Percentiles rank a stretch among this genome's conserved stretches.
phyloP scores from a whole-genome alignment of 768 basidiomycete genomes.

The Vararia minispora region DNA sequence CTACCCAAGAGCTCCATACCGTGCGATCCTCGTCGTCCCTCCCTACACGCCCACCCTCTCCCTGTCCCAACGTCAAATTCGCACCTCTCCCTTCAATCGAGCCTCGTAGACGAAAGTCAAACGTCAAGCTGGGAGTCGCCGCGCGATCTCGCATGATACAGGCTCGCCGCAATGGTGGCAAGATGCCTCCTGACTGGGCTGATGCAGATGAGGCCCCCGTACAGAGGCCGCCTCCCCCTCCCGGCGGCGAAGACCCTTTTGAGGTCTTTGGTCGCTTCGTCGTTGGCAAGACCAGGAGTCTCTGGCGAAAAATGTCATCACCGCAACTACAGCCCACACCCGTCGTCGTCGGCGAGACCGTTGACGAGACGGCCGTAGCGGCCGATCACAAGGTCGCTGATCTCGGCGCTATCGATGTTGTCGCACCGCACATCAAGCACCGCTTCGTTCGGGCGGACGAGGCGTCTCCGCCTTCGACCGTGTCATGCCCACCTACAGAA shows the following conservation, averaged over 20 bases:
- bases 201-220: too few relatives aligned
- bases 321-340: too few relatives aligned
- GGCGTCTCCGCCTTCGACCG: too few relatives aligned
- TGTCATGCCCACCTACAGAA: too few relatives aligned
- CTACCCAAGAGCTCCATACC: slow-evolving; percentile 1
- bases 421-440: too few relatives aligned
- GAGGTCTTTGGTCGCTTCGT: slow-evolving; percentile 8
- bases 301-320: too few relatives aligned
- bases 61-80: slow-evolving; percentile 19
- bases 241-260: slow-evolving; percentile 10
- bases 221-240: too few relatives aligned
- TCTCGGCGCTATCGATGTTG: too few relatives aligned
- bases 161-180: slow-evolving; percentile 18
- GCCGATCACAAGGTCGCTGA: too few relatives aligned
- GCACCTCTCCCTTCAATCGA: slow-evolving; percentile 25
- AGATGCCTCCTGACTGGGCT: too few relatives aligned
- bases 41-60: slow-evolving; percentile 11
- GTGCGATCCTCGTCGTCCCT: slow-evolving; percentile 7
- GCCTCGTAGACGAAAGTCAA: slow-evolving; percentile 20
- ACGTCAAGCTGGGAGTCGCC: slow-evolving; percentile 24
- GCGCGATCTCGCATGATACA: slow-evolving; percentile 25
- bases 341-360: too few relatives aligned
- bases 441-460: too few relatives aligned
- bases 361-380: background rate
- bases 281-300: slow-evolving; percentile 10